phyloP scores from a whole-genome alignment of 257 asterid species.

The Nicotiana noctiflora region DNA sequence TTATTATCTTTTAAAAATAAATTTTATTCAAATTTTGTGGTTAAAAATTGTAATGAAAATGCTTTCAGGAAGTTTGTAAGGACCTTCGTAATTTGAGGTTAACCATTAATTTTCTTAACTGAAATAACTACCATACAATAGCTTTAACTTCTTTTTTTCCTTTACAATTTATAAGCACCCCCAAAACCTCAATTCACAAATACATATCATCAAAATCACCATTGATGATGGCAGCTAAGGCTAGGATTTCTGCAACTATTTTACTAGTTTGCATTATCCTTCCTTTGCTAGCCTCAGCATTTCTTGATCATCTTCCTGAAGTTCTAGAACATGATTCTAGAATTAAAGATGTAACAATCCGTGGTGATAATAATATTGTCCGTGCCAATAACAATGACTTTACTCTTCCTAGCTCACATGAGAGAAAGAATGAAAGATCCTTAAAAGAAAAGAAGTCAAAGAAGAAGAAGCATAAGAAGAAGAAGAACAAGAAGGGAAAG shows the following conservation, averaged over 20 bases:
- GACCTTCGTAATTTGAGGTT: not conserved
- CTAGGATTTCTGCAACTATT: slow-evolving; percentile 24
- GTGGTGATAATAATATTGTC: not conserved
- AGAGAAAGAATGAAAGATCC: not conserved
- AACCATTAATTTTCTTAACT: not conserved
- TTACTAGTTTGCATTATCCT: slow-evolving; percentile 29
- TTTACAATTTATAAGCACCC: not conserved
- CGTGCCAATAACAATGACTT: not conserved
- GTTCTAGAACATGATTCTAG: slow-evolving; percentile 10
- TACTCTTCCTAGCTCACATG: not conserved
- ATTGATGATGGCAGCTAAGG: slow-evolving; percentile 29
- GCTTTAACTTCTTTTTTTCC: not conserved
- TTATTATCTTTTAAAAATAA: no score
- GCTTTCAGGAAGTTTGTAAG: not conserved
- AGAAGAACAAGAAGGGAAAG: not conserved
- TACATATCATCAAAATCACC: not conserved
- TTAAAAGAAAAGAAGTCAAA: not conserved
- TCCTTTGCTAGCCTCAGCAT: slow-evolving; percentile 35
- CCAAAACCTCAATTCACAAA: slow-evolving; percentile 14
- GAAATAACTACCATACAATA: not conserved
- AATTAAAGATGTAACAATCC: not conserved
- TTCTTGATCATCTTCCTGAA: not conserved
- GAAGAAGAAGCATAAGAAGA: not conserved
- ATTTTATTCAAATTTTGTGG: no score
- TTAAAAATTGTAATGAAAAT: no score